Evolutionary conservation across 78 protist species (phyloP).

Genomic region (Dictyostelium firmibasis): DNA sequence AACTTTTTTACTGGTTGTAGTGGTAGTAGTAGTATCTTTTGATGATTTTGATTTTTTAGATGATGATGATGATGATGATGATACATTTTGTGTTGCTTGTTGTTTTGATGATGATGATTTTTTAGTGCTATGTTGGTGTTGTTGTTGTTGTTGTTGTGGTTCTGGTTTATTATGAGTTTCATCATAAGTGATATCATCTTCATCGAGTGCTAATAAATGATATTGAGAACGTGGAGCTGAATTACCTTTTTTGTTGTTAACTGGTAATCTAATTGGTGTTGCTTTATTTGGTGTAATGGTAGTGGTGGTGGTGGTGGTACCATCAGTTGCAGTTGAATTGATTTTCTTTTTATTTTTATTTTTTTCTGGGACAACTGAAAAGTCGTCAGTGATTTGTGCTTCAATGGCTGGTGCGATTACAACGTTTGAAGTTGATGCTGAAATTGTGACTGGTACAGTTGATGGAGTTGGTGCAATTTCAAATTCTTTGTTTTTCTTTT

Average conservation of each 20-base stretch:
- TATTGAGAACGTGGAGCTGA: neutral
- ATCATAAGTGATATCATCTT: neutral
- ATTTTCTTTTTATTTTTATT: conserved; percentile 8
- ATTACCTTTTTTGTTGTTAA: neutral
- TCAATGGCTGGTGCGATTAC: neutral
- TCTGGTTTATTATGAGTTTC: neutral
- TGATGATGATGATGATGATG: neutral
- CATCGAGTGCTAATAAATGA: neutral
- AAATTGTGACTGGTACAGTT: neutral
- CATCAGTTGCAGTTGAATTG: neutral
- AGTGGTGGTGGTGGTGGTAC: neutral
- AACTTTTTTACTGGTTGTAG: no score
- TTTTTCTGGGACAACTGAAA: conserved; percentile 9
- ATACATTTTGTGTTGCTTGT: neutral
- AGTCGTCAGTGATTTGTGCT: neutral
- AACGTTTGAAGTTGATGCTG: neutral
- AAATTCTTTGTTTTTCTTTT: neutral
- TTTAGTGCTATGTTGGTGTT: neutral
- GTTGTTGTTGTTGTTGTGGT: neutral
- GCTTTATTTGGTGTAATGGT: neutral
- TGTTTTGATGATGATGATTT: neutral
- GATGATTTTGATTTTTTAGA: neutral
- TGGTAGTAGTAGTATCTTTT: neutral
- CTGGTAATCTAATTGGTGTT: neutral
- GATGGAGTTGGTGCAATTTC: neutral